A percentile compares a stretch with the other conserved stretches of the same genome.
phyloP scores from a whole-genome alignment of 1,284 basidiomycete genomes.

The Xerocomus nothofagi region DNA sequence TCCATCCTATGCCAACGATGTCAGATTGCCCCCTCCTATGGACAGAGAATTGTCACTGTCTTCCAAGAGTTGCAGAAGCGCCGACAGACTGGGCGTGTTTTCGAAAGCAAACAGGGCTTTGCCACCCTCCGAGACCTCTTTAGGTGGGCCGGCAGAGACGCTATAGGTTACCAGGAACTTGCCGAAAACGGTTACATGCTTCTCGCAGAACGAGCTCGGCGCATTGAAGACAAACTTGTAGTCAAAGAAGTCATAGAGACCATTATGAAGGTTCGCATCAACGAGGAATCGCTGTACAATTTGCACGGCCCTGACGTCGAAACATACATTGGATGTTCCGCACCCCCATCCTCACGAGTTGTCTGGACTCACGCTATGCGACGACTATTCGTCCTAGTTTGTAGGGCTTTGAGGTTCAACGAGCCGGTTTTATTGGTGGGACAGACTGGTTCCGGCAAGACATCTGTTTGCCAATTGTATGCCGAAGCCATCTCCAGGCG shows the following conservation, averaged over 20 bases:
- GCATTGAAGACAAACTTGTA: slow-evolving; percentile 81
- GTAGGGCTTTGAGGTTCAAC: slow-evolving; percentile 83
- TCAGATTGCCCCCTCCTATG: slow-evolving; percentile 90
- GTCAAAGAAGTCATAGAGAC: slow-evolving; percentile 94
- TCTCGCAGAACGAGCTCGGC: slow-evolving; percentile 87
- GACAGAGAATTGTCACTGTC: slow-evolving; percentile 86
- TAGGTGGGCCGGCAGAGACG: slow-evolving; percentile 92
- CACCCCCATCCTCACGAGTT: slow-evolving; percentile 54
- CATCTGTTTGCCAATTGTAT: slow-evolving; percentile 92
- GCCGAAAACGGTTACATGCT: slow-evolving; percentile 99
- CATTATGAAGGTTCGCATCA: slow-evolving; percentile 86
- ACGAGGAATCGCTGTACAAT: slow-evolving; percentile 70
- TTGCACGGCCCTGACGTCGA: slow-evolving; percentile 52
- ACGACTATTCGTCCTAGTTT: slow-evolving; percentile 83
- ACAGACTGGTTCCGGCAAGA: slow-evolving; percentile 98
- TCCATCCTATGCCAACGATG: slow-evolving; percentile 89
- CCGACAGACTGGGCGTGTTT: slow-evolving; percentile 87
- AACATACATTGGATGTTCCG: slow-evolving; percentile 54
- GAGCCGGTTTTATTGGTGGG: slow-evolving; percentile 98
- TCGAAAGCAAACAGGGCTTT: slow-evolving; percentile 97
- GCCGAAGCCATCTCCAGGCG: slow-evolving; percentile 65
- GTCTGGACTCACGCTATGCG: slow-evolving; percentile 96
- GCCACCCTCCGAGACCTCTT: slow-evolving; percentile 97
- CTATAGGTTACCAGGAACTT: slow-evolving; percentile 87
- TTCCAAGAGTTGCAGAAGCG: slow-evolving; percentile 94